Base-by-base conservation (phyloP, 805 yeast species). In the Vanderwaltozyma verrucispora region DNA sequence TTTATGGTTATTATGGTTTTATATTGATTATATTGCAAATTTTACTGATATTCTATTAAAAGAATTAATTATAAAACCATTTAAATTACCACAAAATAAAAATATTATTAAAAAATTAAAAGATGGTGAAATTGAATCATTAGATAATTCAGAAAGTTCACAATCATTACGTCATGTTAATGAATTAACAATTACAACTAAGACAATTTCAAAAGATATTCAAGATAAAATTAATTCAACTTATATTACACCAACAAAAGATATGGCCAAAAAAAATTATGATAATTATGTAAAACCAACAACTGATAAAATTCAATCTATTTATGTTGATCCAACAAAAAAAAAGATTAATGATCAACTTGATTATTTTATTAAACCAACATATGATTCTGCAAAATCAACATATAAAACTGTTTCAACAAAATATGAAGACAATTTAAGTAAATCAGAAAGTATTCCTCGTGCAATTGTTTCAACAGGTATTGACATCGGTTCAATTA, bases 381-480 rank as follows among this genome's bases (percentile, higher is more conserved):
- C 49, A 9, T 43, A 44, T 35, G 44, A 48, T 16, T 41, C 48
- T 12, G 53, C 56, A 6, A 27, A 39, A 27, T 47, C 47, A 16
- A 46, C 51, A 3, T 56, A 53, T 37, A 53, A 56, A 39, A 46
- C 53, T 11, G 57, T 56, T 10, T 48, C 59, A 1, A 42, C 46
- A 3, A 45, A 46, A 23, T 56, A 56, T 38, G 60, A 55, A 36
- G 43, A 45, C 30, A 56, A 54, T 23, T 38, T 50, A 30, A 47
- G 33, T 38, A 51, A 52, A 37, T 41, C 51, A 21, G 58, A 54
- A 28, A 53, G 54, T 28, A 48, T 58, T 13, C 62, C 63, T 26
- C 50, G 50, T 18, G 63, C 63, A 4, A 39, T 58, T 15, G 49
- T 55, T 11, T 44, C 53, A 20, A 58, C 63, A 3, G 60, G 63